Percentiles rank a stretch among this genome's conserved stretches.
Evolutionary conservation across 345 rosid genomes (phyloP).

Genomic region (Citrus hindsii): DNA sequence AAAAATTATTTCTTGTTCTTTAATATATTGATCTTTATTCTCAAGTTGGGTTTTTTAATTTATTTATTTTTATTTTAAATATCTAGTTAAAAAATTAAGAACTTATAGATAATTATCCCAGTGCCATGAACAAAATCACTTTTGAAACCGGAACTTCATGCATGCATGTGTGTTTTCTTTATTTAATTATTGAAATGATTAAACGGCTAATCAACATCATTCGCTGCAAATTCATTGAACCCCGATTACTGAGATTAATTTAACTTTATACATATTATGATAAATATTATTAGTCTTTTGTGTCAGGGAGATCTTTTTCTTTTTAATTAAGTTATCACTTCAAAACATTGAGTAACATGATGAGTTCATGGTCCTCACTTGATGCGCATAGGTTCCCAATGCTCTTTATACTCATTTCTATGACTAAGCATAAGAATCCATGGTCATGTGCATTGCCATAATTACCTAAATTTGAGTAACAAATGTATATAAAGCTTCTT

Average conservation of each 20-base stretch:
- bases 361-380: conserved; percentile 16
- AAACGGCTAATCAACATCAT: not conserved
- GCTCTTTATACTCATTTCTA: not conserved
- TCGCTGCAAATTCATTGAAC: conserved; percentile 29
- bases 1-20: too few relatives aligned
- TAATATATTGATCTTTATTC: too few relatives aligned
- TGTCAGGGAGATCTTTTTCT: conserved; percentile 15
- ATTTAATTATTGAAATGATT: too few relatives aligned
- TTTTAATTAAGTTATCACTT: conserved; percentile 6
- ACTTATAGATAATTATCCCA: too few relatives aligned
- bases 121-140: too few relatives aligned
- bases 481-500: not conserved
- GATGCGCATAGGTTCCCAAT: conserved; percentile 7
- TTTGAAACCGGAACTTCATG: too few relatives aligned
- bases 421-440: conserved; percentile 19
- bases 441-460: conserved; percentile 32
- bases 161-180: too few relatives aligned
- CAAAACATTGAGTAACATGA: conserved; percentile 18
- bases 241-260: not conserved
- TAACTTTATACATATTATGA: too few relatives aligned
- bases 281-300: not conserved
- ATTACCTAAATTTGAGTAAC: conserved; percentile 18
- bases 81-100: too few relatives aligned
- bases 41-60: too few relatives aligned
- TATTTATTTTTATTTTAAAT: too few relatives aligned